These are phyloP conservation scores for Corylus avellana DNA, from an alignment of 306 rosid genomes.

Conservation along the genomic window DNA sequence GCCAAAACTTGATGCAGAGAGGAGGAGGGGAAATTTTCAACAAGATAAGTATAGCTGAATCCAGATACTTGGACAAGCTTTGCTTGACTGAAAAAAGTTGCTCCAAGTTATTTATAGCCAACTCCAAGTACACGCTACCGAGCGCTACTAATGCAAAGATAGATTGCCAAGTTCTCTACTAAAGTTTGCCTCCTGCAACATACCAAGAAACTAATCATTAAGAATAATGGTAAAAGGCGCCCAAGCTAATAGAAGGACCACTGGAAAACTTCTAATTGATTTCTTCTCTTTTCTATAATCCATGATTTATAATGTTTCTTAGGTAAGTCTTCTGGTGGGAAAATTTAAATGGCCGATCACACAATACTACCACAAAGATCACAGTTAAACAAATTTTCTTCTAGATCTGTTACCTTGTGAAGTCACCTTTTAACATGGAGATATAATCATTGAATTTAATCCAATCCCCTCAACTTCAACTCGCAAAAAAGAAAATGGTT, in stretches of 20 bases:
- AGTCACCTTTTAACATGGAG: not conserved
- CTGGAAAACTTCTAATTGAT: not conserved
- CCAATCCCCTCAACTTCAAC: constrained; percentile 4
- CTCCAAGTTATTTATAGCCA: not conserved
- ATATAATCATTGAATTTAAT: not conserved
- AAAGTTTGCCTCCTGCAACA: not conserved
- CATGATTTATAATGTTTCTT: not conserved
- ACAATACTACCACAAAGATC: not conserved
- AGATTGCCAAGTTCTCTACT: too few species aligned
- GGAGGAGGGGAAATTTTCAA: too few species aligned
- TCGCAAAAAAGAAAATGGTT: not conserved
- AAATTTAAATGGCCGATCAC: not conserved
- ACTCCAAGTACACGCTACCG: not conserved
- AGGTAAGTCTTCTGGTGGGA: not conserved
- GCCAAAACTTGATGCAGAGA: too few species aligned
- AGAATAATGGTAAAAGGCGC: not conserved
- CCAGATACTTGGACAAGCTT: too few species aligned
- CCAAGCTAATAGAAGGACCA: not conserved
- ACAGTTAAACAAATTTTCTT: not conserved
- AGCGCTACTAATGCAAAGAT: not conserved
- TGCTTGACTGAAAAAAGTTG: not conserved
- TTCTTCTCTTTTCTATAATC: not conserved
- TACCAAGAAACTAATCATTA: not conserved
- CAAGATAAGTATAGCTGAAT: too few species aligned
- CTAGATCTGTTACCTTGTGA: not conserved